Conservation (phyloP, 805 yeast genomes). For the Zygosaccharomyces lentus region DNA sequence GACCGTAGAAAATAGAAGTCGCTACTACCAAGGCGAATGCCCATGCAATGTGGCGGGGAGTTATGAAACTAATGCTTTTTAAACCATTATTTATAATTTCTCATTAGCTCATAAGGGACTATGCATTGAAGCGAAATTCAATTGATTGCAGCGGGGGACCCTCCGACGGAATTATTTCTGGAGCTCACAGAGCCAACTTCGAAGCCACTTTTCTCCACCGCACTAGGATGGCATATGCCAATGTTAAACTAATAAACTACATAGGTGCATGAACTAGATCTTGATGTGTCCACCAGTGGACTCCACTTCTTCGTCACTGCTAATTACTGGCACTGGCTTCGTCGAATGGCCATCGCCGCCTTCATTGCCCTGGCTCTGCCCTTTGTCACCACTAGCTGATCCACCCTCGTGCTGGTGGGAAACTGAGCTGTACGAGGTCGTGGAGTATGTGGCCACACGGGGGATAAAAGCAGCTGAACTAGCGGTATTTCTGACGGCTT, state of each 20-base stretch:
- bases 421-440: neutral
- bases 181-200: too few species aligned
- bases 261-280: conserved; percentile 13
- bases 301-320: conserved; percentile 30
- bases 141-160: too few species aligned
- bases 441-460: conserved; percentile 1
- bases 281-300: conserved; percentile 28
- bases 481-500: neutral
- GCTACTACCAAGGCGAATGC: too few species aligned
- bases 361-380: neutral
- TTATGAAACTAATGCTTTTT: too few species aligned
- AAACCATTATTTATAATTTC: too few species aligned
- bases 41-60: too few species aligned
- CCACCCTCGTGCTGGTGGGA: neutral
- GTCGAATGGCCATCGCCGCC: conserved; percentile 2
- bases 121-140: too few species aligned
- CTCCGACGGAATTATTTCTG: too few species aligned
- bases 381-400: neutral
- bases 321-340: conserved; percentile 20
- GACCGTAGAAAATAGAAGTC: too few species aligned
- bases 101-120: too few species aligned
- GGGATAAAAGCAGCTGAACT: conserved; percentile 1
- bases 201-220: too few species aligned
- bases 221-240: neutral
- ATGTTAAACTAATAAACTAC: neutral